Evolutionary conservation across 495 filamentous ascomycete genomes (phyloP), one percentile per base, ranked within the genome.

Genomic region (Podospora bellae-mahoneyi): DNA sequence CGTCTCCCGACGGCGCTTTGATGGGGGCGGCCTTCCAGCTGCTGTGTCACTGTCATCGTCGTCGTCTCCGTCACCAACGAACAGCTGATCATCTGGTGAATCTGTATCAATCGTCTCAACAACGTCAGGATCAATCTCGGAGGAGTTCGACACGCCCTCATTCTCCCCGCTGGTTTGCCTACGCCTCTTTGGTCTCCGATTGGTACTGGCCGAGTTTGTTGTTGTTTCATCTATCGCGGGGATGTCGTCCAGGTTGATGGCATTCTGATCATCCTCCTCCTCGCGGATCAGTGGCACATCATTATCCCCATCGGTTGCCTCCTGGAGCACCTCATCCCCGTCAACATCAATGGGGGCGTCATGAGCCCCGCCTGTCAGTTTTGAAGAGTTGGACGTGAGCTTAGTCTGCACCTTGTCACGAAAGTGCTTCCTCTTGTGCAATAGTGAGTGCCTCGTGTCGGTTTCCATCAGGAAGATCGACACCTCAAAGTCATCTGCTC

Each of bases 391-490:
- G 60, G 85, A 87, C 60, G 81, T 81, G 44, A 90, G 69, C 68
- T 79, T 81, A 23, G 76, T 80, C 76, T 84, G 85, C 61, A 75
- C 78, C 62, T 72, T 88, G 60, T 86, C 82, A 72, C 75, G 86
- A 71, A 86, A 92, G 82, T 75, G 82, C 78, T 96, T 98, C 65
- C 89, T 86, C 74, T 94, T 94, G 69, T 90, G 90, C 64, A 98
- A 85, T 10, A 99, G 83, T 18, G 92, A 89, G 82, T 98, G 94
- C 32, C 93, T 87, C n/a, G 91, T 92, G 26, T 88, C 89, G 6
- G 89, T 89, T 77, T 96, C 91, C 44, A 90, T 96, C 71, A 99
- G 85, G 80, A 97, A 99, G 68, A 98, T 88, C 19, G 92, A 90
- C 54, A 97, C 91, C 75, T 97, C 93, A 73, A 97, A 99, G 62